A percentile compares a stretch with the other conserved stretches of the same genome.
Conservation (phyloP, 192 early-diverging fungal genomes). For the Obelidium mucronatum region DNA sequence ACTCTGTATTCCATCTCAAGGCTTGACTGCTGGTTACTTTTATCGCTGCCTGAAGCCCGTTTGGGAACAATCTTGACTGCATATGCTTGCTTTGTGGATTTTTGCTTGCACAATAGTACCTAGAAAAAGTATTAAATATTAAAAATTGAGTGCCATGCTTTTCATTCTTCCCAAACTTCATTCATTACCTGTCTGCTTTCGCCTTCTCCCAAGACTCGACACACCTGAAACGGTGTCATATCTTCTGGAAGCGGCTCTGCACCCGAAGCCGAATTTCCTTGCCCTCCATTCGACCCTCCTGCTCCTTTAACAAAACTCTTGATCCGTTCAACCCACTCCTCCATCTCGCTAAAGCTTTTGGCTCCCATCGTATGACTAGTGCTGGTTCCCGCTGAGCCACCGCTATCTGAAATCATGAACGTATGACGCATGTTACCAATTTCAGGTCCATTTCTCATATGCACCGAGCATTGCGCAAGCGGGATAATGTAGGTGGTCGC, state of each 20-base stretch:
- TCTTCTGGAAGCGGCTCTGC: background rate
- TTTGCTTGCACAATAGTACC: slow-evolving; percentile 34
- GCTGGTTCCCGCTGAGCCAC: too few relatives aligned
- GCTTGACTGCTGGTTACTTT: background rate
- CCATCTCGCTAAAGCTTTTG: slow-evolving; percentile 12
- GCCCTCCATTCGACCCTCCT: background rate
- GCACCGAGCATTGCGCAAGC: background rate
- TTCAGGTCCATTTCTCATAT: background rate
- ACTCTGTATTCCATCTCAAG: slow-evolving; percentile 47
- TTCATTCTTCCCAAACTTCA: too few relatives aligned
- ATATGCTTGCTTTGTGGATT: slow-evolving; percentile 54
- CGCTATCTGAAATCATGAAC: slow-evolving; percentile 9
- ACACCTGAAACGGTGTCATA: slow-evolving; percentile 5
- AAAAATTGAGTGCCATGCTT: background rate
- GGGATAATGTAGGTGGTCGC: slow-evolving; percentile 31
- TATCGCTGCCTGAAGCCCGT: background rate
- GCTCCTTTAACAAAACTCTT: background rate
- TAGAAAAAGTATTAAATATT: background rate
- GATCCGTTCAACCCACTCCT: slow-evolving; percentile 9
- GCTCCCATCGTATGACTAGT: background rate
- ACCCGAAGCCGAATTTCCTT: background rate
- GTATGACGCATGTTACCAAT: background rate
- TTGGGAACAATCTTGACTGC: slow-evolving; percentile 57
- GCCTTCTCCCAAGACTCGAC: background rate
- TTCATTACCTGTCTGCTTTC: background rate